Conservation (phyloP, 768 basidiomycete species). For the Russula ochroleuca region DNA sequence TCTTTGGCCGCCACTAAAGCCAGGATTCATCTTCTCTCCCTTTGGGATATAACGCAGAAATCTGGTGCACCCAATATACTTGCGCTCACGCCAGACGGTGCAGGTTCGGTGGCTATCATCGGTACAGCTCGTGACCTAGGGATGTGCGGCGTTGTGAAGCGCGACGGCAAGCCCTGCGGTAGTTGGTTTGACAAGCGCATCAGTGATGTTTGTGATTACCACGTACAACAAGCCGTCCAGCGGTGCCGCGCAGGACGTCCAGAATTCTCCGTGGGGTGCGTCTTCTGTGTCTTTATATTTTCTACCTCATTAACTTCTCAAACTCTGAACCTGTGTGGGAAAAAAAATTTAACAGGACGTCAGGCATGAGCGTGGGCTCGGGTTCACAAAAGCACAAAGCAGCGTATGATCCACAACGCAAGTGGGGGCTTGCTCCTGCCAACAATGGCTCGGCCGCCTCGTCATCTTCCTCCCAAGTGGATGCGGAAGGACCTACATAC, state of each 20-base stretch:
- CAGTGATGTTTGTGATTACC: slow-evolving; percentile 87
- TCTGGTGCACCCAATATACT: slow-evolving; percentile 71
- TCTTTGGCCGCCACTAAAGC: not conserved
- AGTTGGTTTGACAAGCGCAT: slow-evolving; percentile 91
- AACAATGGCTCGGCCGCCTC: slow-evolving; percentile 30
- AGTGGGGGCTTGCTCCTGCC: slow-evolving; percentile 70
- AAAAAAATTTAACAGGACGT: slow-evolving; percentile 52
- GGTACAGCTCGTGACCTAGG: slow-evolving; percentile 87
- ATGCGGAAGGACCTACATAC: slow-evolving; percentile 54
- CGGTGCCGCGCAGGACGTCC: slow-evolving; percentile 68
- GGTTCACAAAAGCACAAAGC: slow-evolving; percentile 37
- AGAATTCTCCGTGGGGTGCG: slow-evolving; percentile 82
- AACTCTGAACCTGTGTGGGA: not conserved
- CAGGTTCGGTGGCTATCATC: slow-evolving; percentile 74
- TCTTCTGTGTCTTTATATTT: slow-evolving; percentile 18
- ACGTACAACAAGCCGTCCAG: slow-evolving; percentile 78
- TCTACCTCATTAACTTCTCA: not conserved
- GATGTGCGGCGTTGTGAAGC: slow-evolving; percentile 70
- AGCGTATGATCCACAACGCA: slow-evolving; percentile 61
- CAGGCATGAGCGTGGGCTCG: slow-evolving; percentile 50
- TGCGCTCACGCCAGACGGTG: slow-evolving; percentile 81
- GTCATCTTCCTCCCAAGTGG: slow-evolving; percentile 28
- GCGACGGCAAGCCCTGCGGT: slow-evolving; percentile 77
- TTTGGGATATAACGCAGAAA: slow-evolving; percentile 38
- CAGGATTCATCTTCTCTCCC: not conserved